Evolutionary conservation across 176 grass and related monocot genomes (phyloP), one percentile per base, ranked within the genome.

Genomic region (Hordeum marinum): DNA sequence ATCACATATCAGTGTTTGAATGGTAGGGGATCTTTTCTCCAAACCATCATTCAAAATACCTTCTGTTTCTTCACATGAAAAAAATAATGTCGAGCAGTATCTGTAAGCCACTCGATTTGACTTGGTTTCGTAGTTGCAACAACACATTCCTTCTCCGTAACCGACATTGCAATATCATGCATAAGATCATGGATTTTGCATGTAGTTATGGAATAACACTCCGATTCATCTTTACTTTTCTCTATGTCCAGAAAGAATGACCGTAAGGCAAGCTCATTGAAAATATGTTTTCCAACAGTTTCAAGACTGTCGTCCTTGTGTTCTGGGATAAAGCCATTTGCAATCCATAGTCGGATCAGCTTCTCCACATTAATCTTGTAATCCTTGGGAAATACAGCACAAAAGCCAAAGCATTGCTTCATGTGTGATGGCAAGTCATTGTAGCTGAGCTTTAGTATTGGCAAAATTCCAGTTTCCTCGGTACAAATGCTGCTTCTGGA

Each of bases 301-400:
- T 68, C 65, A 37, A 39, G 8, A 37, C 34, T 37, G n/a, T 39
- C 8, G 11, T 68, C 34, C 4, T 39, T n/a, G 0, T 39, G 34
- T 68, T 37, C 32, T 11, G 32, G 34, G 8, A 68, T n/a, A 39
- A 37, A 37, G 7, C 32, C 65, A 68, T 68, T 68, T n/a, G 34
- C 65, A 0, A 68, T 39, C 65, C 34, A 68, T 6, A 68, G 65
- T 11, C 21, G 31, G 17, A 68, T 68, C 7, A 39, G 34, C 34
- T 68, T 68, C 0, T 5, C 34, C 3, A 37, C 34, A 68, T 37
- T 1, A 55, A 72, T 70, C 11, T 9, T 54, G 3, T 86, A 80
- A n/a, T 80, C 77, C 55, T 80, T 86, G 0, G 84, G 84, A 21
- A 80, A 86, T 23, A 86, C 1, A n/a, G 77, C 54, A 54, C 77